Conservation (phyloP, 2,329 filamentous ascomycete genomes). For the Stagonosporopsis cucurbitacearum region DNA sequence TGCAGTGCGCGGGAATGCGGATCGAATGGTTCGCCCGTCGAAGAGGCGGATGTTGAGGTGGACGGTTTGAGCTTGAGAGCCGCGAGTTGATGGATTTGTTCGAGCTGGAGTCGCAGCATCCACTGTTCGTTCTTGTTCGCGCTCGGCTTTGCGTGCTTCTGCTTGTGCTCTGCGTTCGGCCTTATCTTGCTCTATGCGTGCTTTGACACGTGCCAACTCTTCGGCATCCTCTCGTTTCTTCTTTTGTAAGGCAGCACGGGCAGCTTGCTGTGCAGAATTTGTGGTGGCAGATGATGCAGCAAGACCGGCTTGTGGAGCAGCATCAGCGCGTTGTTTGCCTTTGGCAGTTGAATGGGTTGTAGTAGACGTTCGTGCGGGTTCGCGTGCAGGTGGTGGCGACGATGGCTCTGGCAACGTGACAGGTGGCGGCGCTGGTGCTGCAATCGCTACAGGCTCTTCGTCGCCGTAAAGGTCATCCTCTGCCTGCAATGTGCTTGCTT, state of each 20-base stretch:
- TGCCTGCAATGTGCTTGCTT: constrained; percentile 11
- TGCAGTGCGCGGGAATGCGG: constrained; percentile 69
- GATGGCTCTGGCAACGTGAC: constrained; percentile 7
- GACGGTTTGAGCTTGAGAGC: constrained; percentile 41
- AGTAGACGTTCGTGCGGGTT: constrained; percentile 7
- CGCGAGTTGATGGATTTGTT: constrained; percentile 27
- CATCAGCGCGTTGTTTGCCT: constrained; percentile 53
- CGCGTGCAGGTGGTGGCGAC: constrained; percentile 3
- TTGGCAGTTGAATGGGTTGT: constrained; percentile 36
- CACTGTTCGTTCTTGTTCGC: constrained; percentile 28
- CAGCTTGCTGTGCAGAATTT: constrained; percentile 46
- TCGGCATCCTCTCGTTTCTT: constrained; percentile 69
- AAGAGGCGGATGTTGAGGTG: constrained; percentile 79
- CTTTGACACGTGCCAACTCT: constrained; percentile 74
- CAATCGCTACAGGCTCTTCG: not conserved
- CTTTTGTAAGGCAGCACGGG: constrained; percentile 60
- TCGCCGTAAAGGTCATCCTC: constrained; percentile 18
- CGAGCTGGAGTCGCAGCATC: constrained; percentile 9
- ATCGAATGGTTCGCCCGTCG: constrained; percentile 80
- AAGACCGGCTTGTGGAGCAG: constrained; percentile 38
- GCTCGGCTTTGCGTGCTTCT: constrained; percentile 46
- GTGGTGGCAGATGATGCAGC: constrained; percentile 43
- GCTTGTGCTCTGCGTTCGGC: constrained; percentile 63
- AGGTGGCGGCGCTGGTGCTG: constrained; percentile 14
- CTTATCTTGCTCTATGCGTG: constrained; percentile 79